These are phyloP conservation scores for Elsinoe perseae DNA, from an alignment of 2,329 filamentous ascomycete species.

Conservation along the genomic window DNA sequence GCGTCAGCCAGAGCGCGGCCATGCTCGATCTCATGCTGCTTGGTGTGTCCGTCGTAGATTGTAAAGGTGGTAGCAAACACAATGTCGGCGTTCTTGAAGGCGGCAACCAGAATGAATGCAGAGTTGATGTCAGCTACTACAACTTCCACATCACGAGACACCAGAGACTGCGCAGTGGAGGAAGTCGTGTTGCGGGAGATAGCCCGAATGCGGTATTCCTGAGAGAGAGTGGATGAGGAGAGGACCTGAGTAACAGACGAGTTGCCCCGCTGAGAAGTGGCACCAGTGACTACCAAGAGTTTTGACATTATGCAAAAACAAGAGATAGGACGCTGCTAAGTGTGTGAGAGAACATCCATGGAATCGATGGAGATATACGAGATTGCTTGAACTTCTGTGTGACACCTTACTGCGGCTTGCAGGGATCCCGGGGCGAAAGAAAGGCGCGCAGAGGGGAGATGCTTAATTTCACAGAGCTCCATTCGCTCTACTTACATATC, in stretches of 20 bases:
- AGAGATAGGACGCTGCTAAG: no score
- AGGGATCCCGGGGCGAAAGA: no score
- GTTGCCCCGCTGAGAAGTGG: constrained; percentile 55
- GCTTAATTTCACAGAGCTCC: no score
- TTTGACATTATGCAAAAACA: constrained; percentile 25
- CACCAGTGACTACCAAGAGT: constrained; percentile 50
- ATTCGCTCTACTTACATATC: neutral
- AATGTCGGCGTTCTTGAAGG: constrained; percentile 41
- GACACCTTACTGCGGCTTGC: no score
- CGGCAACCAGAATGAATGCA: constrained; percentile 37
- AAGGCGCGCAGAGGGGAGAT: no score
- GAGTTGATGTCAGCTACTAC: constrained; percentile 47
- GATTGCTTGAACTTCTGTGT: no score
- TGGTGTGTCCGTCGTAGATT: constrained; percentile 37
- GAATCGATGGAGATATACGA: no score
- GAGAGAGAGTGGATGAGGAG: constrained; percentile 37
- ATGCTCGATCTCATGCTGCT: constrained; percentile 28
- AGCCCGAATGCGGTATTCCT: constrained; percentile 46
- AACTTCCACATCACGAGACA: constrained; percentile 43
- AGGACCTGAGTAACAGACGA: constrained; percentile 44
- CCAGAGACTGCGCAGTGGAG: constrained; percentile 39
- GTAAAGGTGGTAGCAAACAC: constrained; percentile 47
- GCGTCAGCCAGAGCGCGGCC: constrained; percentile 32
- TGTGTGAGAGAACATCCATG: no score
- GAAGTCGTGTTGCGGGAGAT: constrained; percentile 46